Base-by-base conservation (phyloP, 495 filamentous ascomycete genomes). In the Neurospora hispaniola region DNA sequence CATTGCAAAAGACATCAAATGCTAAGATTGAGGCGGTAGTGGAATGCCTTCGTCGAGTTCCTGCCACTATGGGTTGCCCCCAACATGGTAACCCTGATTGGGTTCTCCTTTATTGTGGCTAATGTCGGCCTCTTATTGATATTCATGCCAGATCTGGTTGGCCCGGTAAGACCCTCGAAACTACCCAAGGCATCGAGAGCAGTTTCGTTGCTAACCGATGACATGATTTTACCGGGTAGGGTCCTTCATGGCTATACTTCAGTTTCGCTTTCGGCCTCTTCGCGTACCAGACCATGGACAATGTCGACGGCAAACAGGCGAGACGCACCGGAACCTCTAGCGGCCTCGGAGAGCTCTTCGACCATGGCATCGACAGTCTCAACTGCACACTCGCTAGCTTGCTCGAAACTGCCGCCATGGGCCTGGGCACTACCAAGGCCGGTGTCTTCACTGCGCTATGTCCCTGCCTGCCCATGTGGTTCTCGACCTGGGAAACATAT, bases 251-350 rank as follows among this genome's bases (percentile, higher is more conserved):
- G 94, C 76, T 98, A 27, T 98, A 98, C 82, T 96, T 92, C 79
- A 97, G 93, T 78, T 98, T 98, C 80, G 94, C 94, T 14, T 86
- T 96, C 74, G 94, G 94, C 39, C 84, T 98, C 69, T 98, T 96
- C 91, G 94, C 95, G 92, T 98, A 98, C 83, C 97, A 95, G 44
- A 99, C 96, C 14, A 91, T 99, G 89, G 96, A 99, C 84, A 99
- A 99, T 79, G 90, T 99, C 46, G 96, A 99, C 81, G 96, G 96
- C 72, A 99, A 99, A 85, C 96, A 99, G 84, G 96, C 96, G 38
- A 86, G 96, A 72, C 87, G 96, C 73, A 99, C 96, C 9, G 95
- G 96, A 7, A 97, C 95, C 16, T 98, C 96, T 48, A 97, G 94
- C 78, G 93, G 93, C 12, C 85, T 99, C 38, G 96, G 96, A 73